phyloP scores from a whole-genome alignment of 345 rosid genomes.

The Linum tenue region DNA sequence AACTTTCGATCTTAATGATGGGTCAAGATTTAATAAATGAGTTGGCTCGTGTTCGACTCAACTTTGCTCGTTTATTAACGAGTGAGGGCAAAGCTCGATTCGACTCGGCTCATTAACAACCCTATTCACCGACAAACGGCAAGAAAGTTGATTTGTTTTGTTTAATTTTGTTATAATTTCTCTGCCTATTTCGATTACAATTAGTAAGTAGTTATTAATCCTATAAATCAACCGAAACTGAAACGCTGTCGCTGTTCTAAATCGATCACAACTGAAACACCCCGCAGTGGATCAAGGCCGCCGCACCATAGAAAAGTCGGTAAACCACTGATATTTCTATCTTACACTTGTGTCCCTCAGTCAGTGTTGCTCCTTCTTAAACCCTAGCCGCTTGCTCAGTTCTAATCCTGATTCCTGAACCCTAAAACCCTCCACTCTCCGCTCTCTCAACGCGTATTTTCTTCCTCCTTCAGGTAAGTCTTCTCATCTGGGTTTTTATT shows the following conservation, averaged over 20 bases:
- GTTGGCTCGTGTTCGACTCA: too few species aligned
- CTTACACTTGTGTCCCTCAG: not conserved
- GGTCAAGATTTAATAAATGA: too few species aligned
- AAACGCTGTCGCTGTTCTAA: not conserved
- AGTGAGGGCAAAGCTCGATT: too few species aligned
- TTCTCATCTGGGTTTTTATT: not conserved
- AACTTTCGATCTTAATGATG: too few species aligned
- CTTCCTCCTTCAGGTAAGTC: not conserved
- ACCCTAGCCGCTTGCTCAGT: constrained; percentile 28
- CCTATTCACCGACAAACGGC: too few species aligned
- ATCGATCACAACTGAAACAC: not conserved
- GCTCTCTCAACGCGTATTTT: not conserved
- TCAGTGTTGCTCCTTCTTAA: constrained; percentile 6
- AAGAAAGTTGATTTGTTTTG: too few species aligned
- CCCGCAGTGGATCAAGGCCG: constrained; percentile 41
- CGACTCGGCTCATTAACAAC: too few species aligned
- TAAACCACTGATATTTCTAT: not conserved
- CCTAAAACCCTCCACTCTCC: not conserved
- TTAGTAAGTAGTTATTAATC: too few species aligned
- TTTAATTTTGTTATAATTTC: too few species aligned
- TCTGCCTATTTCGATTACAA: too few species aligned
- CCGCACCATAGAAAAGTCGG: not conserved
- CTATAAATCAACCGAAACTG: too few species aligned
- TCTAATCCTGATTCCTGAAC: not conserved
- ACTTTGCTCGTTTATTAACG: too few species aligned